Evolutionary conservation across 805 yeast species (phyloP), one percentile per base, ranked within the genome.

Genomic region (Candida coquimbonensis): DNA sequence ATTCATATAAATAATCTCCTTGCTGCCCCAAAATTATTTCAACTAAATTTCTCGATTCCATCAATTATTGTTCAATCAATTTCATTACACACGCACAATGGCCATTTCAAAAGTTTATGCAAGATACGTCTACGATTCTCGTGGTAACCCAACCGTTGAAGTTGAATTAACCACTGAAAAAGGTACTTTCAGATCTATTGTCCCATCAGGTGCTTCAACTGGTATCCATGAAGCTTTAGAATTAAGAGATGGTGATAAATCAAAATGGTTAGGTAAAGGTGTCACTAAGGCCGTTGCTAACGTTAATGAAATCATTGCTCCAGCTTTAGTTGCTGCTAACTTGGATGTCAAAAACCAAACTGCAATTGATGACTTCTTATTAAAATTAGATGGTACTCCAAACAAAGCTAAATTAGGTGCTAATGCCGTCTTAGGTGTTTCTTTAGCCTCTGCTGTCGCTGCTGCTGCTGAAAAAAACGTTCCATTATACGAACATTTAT

Each of bases 71-170:
- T 16, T 19, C 24, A 26, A 26, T 13, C 19, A 38, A 35, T 19
- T 21, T 17, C 21, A 32, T 14, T 5, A 14, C 9, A 32, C 8
- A 14, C 9, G 19, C 46, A 59, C 53, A 68, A 87, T 87, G 96
- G 84, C 96, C 61, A 80, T 87, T 65, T 70, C 87, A 60, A 90
- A 91, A 74, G 75, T 90, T 62, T 82, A 77, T 73, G 87, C 98
- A 65, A 90, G 99, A 77, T 85, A 81, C 80, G 96, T 91, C 74
- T 91, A 93, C 84, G 99, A 91, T 78, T 91, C 98, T 64, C 88
- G 99, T 77, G 98, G 98, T 76, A 93, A 91, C 83, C 99, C 99
- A 77, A 91, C 99, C 61, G 99, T 93, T 63, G 98, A 93, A 82
- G 98, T 93, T 60, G 98, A 93, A 67, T 66, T 91, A 64, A 76